phyloP scores from a whole-genome alignment of 257 asterid species.

The Fraxinus pennsylvanica region DNA sequence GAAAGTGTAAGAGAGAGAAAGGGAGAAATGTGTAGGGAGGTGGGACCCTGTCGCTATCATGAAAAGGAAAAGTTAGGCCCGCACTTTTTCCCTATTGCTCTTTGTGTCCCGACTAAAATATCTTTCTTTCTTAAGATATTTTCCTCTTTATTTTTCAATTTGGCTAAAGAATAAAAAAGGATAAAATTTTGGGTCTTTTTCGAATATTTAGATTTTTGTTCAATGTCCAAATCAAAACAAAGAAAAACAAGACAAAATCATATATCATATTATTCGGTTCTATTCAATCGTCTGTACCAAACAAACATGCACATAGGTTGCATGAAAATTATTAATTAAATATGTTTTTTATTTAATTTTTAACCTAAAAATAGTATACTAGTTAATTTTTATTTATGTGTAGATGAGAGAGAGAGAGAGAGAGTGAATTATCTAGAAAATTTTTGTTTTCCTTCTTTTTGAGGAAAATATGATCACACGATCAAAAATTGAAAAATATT shows the following conservation, averaged over 20 bases:
- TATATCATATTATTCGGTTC: too few species aligned
- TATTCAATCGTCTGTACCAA: too few species aligned
- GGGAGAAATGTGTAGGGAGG: constrained; percentile 24
- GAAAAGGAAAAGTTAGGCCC: constrained; percentile 43
- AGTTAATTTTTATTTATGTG: too few species aligned
- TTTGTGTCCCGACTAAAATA: constrained; percentile 8
- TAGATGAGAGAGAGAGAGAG: too few species aligned
- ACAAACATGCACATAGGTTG: too few species aligned
- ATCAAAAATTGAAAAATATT: too few species aligned
- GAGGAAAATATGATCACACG: too few species aligned
- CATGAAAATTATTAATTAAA: too few species aligned
- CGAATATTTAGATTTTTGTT: neutral
- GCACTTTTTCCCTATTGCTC: constrained; percentile 13
- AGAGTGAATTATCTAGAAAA: too few species aligned
- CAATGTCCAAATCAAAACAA: neutral
- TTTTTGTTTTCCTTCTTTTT: too few species aligned
- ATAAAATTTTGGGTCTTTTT: neutral
- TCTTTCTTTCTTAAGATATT: constrained; percentile 1
- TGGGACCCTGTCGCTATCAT: constrained; percentile 53
- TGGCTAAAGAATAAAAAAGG: neutral
- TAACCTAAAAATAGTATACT: too few species aligned
- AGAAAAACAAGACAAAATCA: neutral
- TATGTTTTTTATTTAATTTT: too few species aligned
- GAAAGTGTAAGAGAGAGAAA: constrained; percentile 45
- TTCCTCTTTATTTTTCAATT: neutral